Base-by-base conservation (phyloP, 768 basidiomycete species). In the Ramaria rubella region DNA sequence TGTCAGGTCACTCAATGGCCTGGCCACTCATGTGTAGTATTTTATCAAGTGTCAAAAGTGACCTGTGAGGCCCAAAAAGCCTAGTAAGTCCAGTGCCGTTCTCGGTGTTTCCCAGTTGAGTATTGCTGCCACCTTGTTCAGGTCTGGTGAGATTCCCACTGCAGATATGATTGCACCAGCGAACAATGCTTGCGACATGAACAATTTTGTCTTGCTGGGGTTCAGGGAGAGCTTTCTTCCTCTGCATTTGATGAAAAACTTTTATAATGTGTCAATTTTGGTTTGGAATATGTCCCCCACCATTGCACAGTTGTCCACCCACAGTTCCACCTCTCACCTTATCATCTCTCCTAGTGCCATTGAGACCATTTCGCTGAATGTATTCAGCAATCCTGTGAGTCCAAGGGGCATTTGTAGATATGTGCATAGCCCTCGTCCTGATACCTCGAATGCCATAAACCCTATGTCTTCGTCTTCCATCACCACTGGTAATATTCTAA, bases 51-150 rank as follows among this genome's bases (percentile, higher is more conserved):
- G 51, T 0, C 71, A 61, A 60, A 73, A 77, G 56, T 69, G 69
- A 2, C 68, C 63, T 4, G 68, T 70, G 7, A 74, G 60, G 0
- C 74, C 71, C 5, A 73, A 33, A 58, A 77, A 77, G 5, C 62
- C 62, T 4, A n/a, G n/a, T n/a, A n/a, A n/a, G n/a, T n/a, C n/a
- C n/a, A n/a, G n/a, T n/a, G 57, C 52, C 8, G 76, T 59, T 12
- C 50, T 19, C 1, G 75, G 75, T 45, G 30, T 49, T 21, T 42
- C 38, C 66, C 64, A 68, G 49, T 72, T 55, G 1, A 75, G 68
- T 2, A 77, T 68, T 0, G 73, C 69, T 1, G 67, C 68, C 4
- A 77, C 60, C 58, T 77, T 77, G 2, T 65, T 40, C 2, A 64
- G 60, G 57, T 77, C 72, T 1, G 72, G 69, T 17, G 57, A 55